These are phyloP conservation scores for Yamagishiella unicocca DNA, from an alignment of 139 green algal species.

Conservation along the genomic window DNA sequence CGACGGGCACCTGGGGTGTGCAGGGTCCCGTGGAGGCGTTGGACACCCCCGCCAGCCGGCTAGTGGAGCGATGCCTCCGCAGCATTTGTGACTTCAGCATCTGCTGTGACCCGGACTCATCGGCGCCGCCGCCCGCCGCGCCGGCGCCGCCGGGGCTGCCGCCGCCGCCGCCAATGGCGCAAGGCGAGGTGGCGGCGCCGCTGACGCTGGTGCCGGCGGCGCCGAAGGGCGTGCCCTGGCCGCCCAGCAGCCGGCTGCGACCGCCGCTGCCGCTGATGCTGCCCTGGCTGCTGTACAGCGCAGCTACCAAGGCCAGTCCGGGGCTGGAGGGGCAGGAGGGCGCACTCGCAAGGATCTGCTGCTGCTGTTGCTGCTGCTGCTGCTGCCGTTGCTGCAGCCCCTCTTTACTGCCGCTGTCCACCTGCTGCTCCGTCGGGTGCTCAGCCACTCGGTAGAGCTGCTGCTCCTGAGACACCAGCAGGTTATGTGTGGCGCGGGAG, in stretches of 20 bases:
- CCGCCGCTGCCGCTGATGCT: neutral
- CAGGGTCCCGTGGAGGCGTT: neutral
- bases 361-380: neutral
- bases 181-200: neutral
- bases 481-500: neutral
- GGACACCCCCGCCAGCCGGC: slow-evolving; percentile 28
- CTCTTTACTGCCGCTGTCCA: neutral
- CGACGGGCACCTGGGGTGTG: neutral
- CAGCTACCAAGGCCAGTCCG: neutral
- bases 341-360: neutral
- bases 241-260: neutral
- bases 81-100: neutral
- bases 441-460: slow-evolving; percentile 30
- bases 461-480: neutral
- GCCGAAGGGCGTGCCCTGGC: neutral
- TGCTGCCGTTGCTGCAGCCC: neutral
- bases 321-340: slow-evolving; percentile 2
- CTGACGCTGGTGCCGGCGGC: neutral
- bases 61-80: slow-evolving; percentile 34
- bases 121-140: neutral
- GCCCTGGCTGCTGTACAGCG: neutral
- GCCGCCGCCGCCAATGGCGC: neutral
- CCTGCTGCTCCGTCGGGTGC: slow-evolving; percentile 15
- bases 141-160: neutral
- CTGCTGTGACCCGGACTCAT: neutral